These are phyloP conservation scores for Puccinia sorghi DNA, from an alignment of 1,284 basidiomycete species.

Conservation along the genomic window DNA sequence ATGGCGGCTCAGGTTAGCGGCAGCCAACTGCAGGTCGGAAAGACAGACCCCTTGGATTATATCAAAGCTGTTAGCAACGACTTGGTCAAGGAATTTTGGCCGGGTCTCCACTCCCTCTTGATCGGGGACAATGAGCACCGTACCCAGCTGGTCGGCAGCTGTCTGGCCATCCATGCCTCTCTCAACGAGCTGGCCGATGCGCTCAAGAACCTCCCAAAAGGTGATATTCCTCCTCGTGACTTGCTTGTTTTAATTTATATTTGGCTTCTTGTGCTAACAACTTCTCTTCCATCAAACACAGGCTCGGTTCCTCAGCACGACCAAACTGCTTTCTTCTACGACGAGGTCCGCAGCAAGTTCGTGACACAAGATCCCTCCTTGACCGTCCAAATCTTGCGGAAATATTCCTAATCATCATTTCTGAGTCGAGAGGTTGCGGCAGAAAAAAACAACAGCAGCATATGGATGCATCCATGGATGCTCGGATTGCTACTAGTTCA, in stretches of 20 bases:
- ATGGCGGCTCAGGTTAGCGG: not conserved
- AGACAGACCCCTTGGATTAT: not conserved
- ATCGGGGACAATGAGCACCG: not conserved
- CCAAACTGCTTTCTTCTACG: not conserved
- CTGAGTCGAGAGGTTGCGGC: too few species aligned
- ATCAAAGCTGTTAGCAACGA: not conserved
- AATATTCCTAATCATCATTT: too few species aligned
- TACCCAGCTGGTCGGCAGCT: not conserved
- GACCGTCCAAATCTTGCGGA: too few species aligned
- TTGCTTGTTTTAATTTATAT: not conserved
- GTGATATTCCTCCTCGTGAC: not conserved
- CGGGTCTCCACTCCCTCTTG: too few species aligned
- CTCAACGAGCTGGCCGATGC: not conserved
- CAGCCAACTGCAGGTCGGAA: not conserved
- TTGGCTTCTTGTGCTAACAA: not conserved
- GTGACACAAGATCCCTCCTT: not conserved
- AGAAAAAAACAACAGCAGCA: too few species aligned
- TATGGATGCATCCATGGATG: too few species aligned
- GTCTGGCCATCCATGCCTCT: not conserved
- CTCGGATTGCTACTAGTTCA: too few species aligned
- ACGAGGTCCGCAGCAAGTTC: not conserved
- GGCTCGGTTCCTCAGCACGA: not conserved
- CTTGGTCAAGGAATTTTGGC: not conserved
- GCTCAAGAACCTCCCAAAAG: not conserved
- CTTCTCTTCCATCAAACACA: not conserved